Base-by-base conservation (phyloP, 768 basidiomycete genomes). In the Ramaria sp. region DNA sequence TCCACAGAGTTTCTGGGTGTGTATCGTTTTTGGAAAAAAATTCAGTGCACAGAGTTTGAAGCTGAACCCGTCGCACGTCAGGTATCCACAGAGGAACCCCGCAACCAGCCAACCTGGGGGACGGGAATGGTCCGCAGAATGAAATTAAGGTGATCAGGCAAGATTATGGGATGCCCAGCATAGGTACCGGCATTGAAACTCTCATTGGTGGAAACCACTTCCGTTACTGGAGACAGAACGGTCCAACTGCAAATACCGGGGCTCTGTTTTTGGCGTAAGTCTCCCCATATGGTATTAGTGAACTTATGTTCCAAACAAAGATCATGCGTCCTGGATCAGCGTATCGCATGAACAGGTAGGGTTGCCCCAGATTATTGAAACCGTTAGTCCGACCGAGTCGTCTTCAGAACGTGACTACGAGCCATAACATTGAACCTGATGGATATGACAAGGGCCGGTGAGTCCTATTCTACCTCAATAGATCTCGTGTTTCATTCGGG, bases 231-330 rank as follows among this genome's bases (percentile, higher is more conserved):
- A 61, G 63, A 16, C 68, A 69, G 57, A 64, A 66, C 22, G 68
- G 68, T 7, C 42, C 66, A 3, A 15, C n/a, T 0, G 67, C 67
- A 1, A 58, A 63, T 55, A 67, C 63, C 18, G 65, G 65, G 9
- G 68, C 68, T 3, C 57, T 68, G 28, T 69, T 69, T 61, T 62
- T 69, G 15, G 68, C 68, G 68, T 69, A 39, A 48, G 68, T 41
- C 18, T 41, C 16, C 64, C 3, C 22, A 28, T 3, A 13, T 51
- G 8, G 13, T 2, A 18, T 18, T 41, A 22, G 2, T 28, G 15
- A 2, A 12, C 44, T 38, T 36, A 7, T 22, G 28, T 4, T 1
- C 41, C 47, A 27, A 32, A n/a, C n/a, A n/a, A n/a, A n/a, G 10
- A n/a, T 24, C 39, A 16, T 1, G 22, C 13, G 5, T 30, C 45